Evolutionary conservation across 108 stramenopile species (phyloP), one percentile per base, ranked within the genome.

Genomic region (Mayamaea pseudoterrestris): DNA sequence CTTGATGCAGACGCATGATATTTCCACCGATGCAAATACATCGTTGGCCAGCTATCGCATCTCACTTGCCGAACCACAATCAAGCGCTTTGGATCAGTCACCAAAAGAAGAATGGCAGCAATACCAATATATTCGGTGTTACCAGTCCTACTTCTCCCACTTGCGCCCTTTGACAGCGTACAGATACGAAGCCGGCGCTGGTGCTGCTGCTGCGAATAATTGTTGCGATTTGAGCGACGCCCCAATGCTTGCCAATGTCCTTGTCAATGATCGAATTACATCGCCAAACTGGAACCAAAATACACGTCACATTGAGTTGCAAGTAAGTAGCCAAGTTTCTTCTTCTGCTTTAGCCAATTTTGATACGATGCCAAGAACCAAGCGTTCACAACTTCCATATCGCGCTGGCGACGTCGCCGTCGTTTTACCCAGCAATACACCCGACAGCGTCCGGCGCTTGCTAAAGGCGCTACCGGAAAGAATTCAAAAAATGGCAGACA

Each of bases 401-500:
- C 53, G 47, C 32, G 86, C 86, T 18, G 86, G 86, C 35, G 86
- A 89, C 62, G 53, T 89, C 21, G 81, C 76, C 8, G 61, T 77
- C 2, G 64, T 82, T 1, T 47, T 83, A 41, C 85, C 85, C 23
- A 72, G 44, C 44, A 89, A 89, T 52, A 57, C 73, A 16, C 9
- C 41, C 29, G 35, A 48, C 9, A 61, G 70, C 44, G 86, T 89
- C 43, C 30, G 57, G 2, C 53, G 58, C 35, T 81, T 89, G 40
- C 32, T 89, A 39, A 44, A 45, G 6, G 76, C 68, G 6, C 61
- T 89, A n/a, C 81, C 86, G 17, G 23, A 47, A 2, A 40, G 66
- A 8, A 59, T 82, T n/a, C 67, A 64, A 29, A 22, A 48, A 0
- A 37, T 63, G 7, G 79, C 76, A 14, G 79, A 89, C 50, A 29